Percentiles rank a stretch among this genome's conserved stretches.
Evolutionary conservation across 2,329 filamentous ascomycete species (phyloP).

Genomic region (Colletotrichum sp.): DNA sequence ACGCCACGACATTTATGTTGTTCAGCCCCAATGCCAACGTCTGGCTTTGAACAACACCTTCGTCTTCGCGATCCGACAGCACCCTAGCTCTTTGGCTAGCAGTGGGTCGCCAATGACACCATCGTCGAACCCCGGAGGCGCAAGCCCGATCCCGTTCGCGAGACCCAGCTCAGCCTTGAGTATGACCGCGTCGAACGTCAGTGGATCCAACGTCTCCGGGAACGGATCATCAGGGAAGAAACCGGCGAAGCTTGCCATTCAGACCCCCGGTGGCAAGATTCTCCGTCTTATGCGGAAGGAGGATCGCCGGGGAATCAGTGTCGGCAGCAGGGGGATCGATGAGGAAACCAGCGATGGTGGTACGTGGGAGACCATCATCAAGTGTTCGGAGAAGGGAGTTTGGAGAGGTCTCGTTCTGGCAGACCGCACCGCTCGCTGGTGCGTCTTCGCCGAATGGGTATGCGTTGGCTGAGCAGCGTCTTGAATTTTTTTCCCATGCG

Average conservation of each 20-base stretch:
- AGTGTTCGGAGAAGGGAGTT: slow-evolving; percentile 80
- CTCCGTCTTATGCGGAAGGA: slow-evolving; percentile 84
- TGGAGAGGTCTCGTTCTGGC: slow-evolving; percentile 85
- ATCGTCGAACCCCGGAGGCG: slow-evolving; percentile 50
- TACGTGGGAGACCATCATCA: slow-evolving; percentile 89
- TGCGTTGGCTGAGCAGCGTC: slow-evolving; percentile 44
- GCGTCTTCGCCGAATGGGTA: slow-evolving; percentile 89
- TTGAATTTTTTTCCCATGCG: neutral
- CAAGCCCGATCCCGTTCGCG: slow-evolving; percentile 65
- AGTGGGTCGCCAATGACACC: slow-evolving; percentile 45
- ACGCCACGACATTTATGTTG: slow-evolving; percentile 94
- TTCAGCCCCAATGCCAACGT: slow-evolving; percentile 89
- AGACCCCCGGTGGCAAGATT: slow-evolving; percentile 94
- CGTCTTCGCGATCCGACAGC: slow-evolving; percentile 93
- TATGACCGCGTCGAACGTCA: slow-evolving; percentile 63
- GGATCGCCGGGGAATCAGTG: slow-evolving; percentile 62
- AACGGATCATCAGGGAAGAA: slow-evolving; percentile 69
- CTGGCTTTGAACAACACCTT: slow-evolving; percentile 96
- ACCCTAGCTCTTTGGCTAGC: slow-evolving; percentile 66
- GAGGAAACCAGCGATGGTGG: slow-evolving; percentile 73
- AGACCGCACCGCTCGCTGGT: slow-evolving; percentile 85
- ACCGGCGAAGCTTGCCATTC: slow-evolving; percentile 93
- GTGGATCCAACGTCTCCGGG: slow-evolving; percentile 61
- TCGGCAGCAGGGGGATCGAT: slow-evolving; percentile 47
- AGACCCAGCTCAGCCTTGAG: slow-evolving; percentile 69